Base-by-base conservation (phyloP, 2,329 filamentous ascomycete genomes). In the Fusarium sp. region DNA sequence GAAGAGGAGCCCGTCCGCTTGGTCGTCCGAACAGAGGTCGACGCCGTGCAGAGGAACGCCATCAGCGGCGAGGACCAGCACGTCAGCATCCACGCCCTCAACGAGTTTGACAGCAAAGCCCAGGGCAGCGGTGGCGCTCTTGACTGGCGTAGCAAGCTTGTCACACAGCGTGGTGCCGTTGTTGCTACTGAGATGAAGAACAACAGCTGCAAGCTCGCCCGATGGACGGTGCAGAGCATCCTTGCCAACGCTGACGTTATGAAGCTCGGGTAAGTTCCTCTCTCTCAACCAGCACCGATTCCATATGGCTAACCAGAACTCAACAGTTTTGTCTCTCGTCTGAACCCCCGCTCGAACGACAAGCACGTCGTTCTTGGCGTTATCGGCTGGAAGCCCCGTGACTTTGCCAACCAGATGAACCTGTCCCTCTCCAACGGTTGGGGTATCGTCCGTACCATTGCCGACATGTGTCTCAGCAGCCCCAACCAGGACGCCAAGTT, bases 181-280 rank as follows among this genome's bases (percentile, higher is more conserved):
- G 91, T 99, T 23, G 95, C 95, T 17, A 99, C 95, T 11, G 95
- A 99, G 83, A 99, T 99, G 95, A 99, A 99, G 91, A 99, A 99
- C 87, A 99, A 99, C 86, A 93, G 88, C 74, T 96, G 92, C 90
- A 99, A 99, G 84, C 88, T 99, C 63, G 95, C 95, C 55, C 85
- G 95, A 76, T 99, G 95, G 95, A 97, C 95, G 29, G 92, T 94
- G 38, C 95, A 99, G 83, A 92, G 90, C 73, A 97, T 99, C 73
- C 87, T 99, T 55, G 93, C 94, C 76, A 93, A 93, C 80, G 93
- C 95, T n/a, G 95, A 99, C 75, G 84, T 93, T 67, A 97, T 99
- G 93, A 99, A 98, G 84, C 88, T 99, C 76, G 95, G 92, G 90
- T 93, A 82, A 66, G 88, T 83, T 15, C 21, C 6, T 10, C 25